Evolutionary conservation across 345 rosid species (phyloP).

Genomic region (Pistacia integerrima): DNA sequence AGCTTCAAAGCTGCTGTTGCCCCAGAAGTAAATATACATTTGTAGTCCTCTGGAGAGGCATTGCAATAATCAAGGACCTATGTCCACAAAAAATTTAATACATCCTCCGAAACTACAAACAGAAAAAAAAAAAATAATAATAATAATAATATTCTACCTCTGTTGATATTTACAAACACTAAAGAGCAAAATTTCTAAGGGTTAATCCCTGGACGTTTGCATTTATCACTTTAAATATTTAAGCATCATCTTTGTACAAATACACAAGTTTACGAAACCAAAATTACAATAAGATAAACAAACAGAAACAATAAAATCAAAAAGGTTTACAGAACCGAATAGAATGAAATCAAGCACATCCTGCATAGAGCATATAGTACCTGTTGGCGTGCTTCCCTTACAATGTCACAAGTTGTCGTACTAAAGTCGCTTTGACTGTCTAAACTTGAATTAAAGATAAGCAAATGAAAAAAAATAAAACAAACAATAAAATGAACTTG

Average conservation of each 20-base stretch:
- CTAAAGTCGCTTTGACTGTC: constrained; percentile 92
- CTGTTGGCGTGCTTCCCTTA: constrained; percentile 81
- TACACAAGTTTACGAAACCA: not conserved
- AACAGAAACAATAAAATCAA: no score
- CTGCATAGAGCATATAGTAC: constrained; percentile 34
- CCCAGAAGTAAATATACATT: constrained; percentile 92
- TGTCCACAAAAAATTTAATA: constrained; percentile 1
- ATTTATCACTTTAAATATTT: not conserved
- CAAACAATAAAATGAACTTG: not conserved
- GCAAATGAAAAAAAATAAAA: not conserved
- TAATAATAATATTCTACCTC: no score
- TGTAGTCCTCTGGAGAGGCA: constrained; percentile 84
- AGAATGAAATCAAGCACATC: not conserved
- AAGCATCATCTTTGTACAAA: not conserved
- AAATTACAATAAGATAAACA: not conserved
- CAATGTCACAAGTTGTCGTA: constrained; percentile 57
- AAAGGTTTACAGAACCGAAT: not conserved
- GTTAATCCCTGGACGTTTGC: not conserved
- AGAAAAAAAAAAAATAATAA: not conserved
- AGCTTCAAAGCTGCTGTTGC: constrained; percentile 92
- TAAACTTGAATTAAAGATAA: constrained; percentile 40
- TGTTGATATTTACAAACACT: not conserved
- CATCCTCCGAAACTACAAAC: constrained; percentile 8
- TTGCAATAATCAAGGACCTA: constrained; percentile 89
- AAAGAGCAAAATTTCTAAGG: not conserved